Conservation (phyloP, 495 filamentous ascomycete species). For the Penicillium nucicola region DNA sequence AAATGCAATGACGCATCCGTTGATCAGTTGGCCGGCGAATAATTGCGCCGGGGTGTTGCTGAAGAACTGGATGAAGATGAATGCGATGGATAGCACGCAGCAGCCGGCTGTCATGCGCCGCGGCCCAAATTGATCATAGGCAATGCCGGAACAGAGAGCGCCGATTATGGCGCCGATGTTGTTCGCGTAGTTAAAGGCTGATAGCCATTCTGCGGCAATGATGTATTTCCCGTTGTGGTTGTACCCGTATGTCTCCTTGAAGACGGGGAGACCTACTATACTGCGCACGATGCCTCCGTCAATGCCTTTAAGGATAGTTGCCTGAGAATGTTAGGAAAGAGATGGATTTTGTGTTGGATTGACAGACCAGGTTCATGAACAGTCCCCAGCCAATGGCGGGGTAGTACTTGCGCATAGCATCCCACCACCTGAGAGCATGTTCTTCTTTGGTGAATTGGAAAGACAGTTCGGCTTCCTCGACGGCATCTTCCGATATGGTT, state of each 20-base stretch:
- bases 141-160: slow-evolving; percentile 39
- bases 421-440: slow-evolving; percentile 26
- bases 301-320: slow-evolving; percentile 30
- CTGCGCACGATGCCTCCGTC: slow-evolving; percentile 29
- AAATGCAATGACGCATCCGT: slow-evolving; percentile 33
- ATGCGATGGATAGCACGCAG: slow-evolving; percentile 26
- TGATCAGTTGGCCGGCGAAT: slow-evolving; percentile 33
- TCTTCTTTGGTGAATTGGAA: slow-evolving; percentile 24
- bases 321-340: slow-evolving; percentile 6
- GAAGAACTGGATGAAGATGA: slow-evolving; percentile 38
- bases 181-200: slow-evolving; percentile 68
- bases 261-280: slow-evolving; percentile 29
- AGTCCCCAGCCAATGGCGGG: slow-evolving; percentile 29
- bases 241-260: slow-evolving; percentile 32
- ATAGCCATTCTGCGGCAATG: slow-evolving; percentile 26
- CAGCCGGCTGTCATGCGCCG: slow-evolving; percentile 28
- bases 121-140: slow-evolving; percentile 30
- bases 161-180: slow-evolving; percentile 63
- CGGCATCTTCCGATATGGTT: slow-evolving; percentile 1
- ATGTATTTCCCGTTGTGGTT: slow-evolving; percentile 22
- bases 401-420: slow-evolving; percentile 24
- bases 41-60: slow-evolving; percentile 27
- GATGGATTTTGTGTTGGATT: neutral
- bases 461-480: slow-evolving; percentile 21
- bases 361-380: slow-evolving; percentile 29